phyloP scores from a whole-genome alignment of 2,329 filamentous ascomycete species.

The Ophiosphaerella narmari region DNA sequence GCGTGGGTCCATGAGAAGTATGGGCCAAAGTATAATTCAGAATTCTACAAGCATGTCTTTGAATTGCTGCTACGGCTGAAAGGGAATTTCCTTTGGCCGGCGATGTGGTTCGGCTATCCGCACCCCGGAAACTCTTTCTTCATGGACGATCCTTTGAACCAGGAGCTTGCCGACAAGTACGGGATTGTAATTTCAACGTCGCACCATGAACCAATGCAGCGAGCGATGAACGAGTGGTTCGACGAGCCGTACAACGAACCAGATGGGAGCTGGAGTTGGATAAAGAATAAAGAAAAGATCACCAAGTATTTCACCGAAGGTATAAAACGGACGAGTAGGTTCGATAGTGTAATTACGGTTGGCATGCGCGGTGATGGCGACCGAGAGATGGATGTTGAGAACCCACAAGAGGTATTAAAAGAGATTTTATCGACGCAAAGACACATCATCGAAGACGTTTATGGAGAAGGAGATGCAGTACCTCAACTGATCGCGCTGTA shows the following conservation, averaged over 20 bases:
- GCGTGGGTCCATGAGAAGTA: constrained; percentile 62
- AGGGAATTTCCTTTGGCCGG: constrained; percentile 26
- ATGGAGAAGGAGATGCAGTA: constrained; percentile 3
- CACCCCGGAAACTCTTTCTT: constrained; percentile 22
- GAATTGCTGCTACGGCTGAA: constrained; percentile 11
- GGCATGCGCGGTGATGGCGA: constrained; percentile 16
- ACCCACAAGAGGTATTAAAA: constrained; percentile 6
- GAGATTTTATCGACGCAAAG: constrained; percentile 10
- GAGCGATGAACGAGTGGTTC: constrained; percentile 21
- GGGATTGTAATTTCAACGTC: constrained; percentile 24
- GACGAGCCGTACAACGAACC: neutral
- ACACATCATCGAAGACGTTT: constrained; percentile 2
- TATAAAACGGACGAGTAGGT: neutral
- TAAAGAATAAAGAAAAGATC: constrained; percentile 10
- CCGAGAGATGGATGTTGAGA: constrained; percentile 4
- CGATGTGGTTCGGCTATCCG: constrained; percentile 25
- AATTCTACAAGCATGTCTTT: constrained; percentile 14
- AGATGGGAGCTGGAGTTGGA: constrained; percentile 9
- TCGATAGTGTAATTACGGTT: constrained; percentile 10
- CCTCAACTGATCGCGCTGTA: constrained; percentile 8
- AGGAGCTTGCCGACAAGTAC: constrained; percentile 18
- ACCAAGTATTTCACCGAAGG: constrained; percentile 7
- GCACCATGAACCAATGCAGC: constrained; percentile 26
- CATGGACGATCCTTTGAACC: constrained; percentile 20
- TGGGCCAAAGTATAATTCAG: constrained; percentile 31